Percentiles rank a stretch among this genome's conserved stretches.
Conservation (phyloP, 129 eudicot genomes). For the Gnaphalium uliginosum region DNA sequence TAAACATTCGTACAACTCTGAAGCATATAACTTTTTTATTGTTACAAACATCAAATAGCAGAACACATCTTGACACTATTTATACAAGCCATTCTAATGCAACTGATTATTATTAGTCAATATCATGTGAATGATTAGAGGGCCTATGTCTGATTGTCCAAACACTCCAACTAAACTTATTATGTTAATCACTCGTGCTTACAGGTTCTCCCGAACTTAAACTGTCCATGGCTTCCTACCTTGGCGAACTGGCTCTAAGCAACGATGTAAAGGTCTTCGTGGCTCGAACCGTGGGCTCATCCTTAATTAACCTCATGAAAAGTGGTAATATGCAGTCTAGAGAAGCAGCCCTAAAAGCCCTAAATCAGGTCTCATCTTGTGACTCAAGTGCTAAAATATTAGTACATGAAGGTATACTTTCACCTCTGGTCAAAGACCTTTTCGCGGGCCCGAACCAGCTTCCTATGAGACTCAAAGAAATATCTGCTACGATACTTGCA, state of each 20-base stretch:
- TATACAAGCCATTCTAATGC: neutral
- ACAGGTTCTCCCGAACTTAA: slow-evolving; percentile 88
- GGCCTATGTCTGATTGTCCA: no score
- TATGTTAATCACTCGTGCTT: slow-evolving; percentile 12
- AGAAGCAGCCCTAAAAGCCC: slow-evolving; percentile 88
- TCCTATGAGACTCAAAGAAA: slow-evolving; percentile 81
- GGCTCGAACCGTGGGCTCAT: slow-evolving; percentile 71
- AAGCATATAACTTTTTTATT: neutral
- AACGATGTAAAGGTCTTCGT: slow-evolving; percentile 81
- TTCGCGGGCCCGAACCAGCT: slow-evolving; percentile 64
- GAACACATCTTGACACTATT: neutral
- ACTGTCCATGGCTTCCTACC: slow-evolving; percentile 81
- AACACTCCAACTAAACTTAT: no score
- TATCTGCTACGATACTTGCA: slow-evolving; percentile 87
- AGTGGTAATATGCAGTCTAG: slow-evolving; percentile 62
- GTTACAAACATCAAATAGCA: neutral
- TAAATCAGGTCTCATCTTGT: slow-evolving; percentile 85
- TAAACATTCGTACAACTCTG: neutral
- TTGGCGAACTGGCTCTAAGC: slow-evolving; percentile 81
- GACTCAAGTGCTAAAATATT: slow-evolving; percentile 76
- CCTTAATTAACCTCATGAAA: slow-evolving; percentile 78
- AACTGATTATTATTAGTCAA: neutral
- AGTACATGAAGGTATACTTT: slow-evolving; percentile 81
- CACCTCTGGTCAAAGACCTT: slow-evolving; percentile 85
- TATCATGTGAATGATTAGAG: no score